phyloP scores from a whole-genome alignment of 345 rosid species.

The Luvunga scandens region DNA sequence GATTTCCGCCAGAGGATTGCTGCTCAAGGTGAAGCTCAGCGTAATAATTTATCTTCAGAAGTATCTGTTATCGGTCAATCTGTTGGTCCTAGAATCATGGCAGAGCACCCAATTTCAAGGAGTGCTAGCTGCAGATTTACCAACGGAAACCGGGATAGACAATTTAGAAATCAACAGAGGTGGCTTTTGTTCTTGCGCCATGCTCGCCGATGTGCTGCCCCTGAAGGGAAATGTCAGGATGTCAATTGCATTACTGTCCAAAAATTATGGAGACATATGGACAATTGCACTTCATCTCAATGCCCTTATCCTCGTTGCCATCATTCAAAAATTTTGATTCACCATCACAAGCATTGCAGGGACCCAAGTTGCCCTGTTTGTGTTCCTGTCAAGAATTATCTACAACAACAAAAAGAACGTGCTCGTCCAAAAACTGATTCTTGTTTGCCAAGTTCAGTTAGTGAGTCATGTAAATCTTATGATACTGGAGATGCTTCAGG shows the following conservation, averaged over 20 bases:
- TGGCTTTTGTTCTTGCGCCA: conserved; percentile 91
- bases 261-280: conserved; percentile 76
- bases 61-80: conserved; percentile 48
- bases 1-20: conserved; percentile 72
- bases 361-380: conserved; percentile 82
- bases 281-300: conserved; percentile 48
- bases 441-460: conserved; percentile 31
- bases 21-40: conserved; percentile 77
- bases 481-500: conserved; percentile 42
- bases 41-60: conserved; percentile 60
- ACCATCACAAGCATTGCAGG: conserved; percentile 64
- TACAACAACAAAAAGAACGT: conserved; percentile 55
- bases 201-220: conserved; percentile 75
- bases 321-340: conserved; percentile 61
- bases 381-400: conserved; percentile 64
- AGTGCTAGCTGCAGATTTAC: conserved; percentile 45
- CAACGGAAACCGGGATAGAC: conserved; percentile 54
- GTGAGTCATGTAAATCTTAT: conserved; percentile 42
- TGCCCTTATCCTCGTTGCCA: conserved; percentile 79
- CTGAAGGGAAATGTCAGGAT: conserved; percentile 80
- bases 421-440: conserved; percentile 40
- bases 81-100: conserved; percentile 42
- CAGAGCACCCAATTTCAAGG: conserved; percentile 43
- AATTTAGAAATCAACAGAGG: conserved; percentile 64
- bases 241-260: conserved; percentile 58